phyloP scores from a whole-genome alignment of 2,329 filamentous ascomycete species.

The Didymella arachidicola region DNA sequence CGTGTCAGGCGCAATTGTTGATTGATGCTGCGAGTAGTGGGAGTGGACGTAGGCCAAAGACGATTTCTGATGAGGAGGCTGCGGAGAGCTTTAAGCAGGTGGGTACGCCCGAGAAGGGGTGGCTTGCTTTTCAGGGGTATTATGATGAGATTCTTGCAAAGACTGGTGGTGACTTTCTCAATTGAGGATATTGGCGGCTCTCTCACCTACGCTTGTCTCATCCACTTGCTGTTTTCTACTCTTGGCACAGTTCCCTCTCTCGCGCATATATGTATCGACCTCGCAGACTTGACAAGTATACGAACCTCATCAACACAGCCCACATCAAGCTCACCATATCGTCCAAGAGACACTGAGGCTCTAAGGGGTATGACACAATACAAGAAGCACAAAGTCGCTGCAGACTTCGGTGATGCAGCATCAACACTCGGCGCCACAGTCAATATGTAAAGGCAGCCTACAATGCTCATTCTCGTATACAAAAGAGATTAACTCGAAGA shows the following conservation, averaged over 20 bases:
- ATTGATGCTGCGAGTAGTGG: slow-evolving; percentile 52
- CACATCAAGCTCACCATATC: background rate
- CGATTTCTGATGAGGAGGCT: slow-evolving; percentile 53
- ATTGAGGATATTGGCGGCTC: too few relatives aligned
- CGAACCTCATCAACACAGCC: too few relatives aligned
- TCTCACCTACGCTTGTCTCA: too few relatives aligned
- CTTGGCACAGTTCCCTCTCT: too few relatives aligned
- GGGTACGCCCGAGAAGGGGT: slow-evolving; percentile 60
- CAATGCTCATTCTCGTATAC: too few relatives aligned
- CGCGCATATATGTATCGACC: too few relatives aligned
- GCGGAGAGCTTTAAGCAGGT: slow-evolving; percentile 52
- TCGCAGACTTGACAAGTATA: too few relatives aligned
- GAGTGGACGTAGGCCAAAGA: slow-evolving; percentile 51
- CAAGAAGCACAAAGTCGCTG: too few relatives aligned
- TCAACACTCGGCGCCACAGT: background rate
- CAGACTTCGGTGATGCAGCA: background rate
- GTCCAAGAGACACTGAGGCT: background rate
- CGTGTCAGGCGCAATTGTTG: slow-evolving; percentile 56
- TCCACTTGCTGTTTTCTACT: too few relatives aligned
- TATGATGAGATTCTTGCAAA: slow-evolving; percentile 63
- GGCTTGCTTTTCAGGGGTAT: slow-evolving; percentile 62
- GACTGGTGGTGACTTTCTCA: slow-evolving; percentile 60
- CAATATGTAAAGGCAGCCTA: background rate
- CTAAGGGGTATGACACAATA: too few relatives aligned
- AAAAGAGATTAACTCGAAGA: background rate